Conservation (phyloP, 1,284 basidiomycete genomes). For the Golubevia pallescens region DNA sequence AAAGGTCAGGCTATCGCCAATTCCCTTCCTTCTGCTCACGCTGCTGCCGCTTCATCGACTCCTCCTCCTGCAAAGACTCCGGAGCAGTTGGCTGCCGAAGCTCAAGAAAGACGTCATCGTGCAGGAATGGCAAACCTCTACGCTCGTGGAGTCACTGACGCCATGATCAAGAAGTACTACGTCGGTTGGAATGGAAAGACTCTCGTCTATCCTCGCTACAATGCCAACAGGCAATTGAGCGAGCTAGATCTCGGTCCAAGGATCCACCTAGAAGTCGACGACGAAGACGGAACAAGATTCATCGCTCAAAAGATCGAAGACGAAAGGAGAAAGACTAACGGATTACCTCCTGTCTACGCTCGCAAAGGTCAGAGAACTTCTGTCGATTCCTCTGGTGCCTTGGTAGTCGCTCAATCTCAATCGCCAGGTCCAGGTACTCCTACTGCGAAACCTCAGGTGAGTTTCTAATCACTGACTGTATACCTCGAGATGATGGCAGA, state of each 20-base stretch:
- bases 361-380: not conserved
- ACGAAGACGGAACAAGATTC: slow-evolving; percentile 44
- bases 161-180: slow-evolving; percentile 53
- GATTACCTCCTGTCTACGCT: not conserved
- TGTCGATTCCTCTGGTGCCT: not conserved
- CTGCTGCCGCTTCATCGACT: not conserved
- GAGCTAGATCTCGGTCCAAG: slow-evolving; percentile 36
- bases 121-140: slow-evolving; percentile 53
- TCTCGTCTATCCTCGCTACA: slow-evolving; percentile 45
- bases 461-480: not conserved
- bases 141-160: slow-evolving; percentile 52
- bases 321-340: slow-evolving; percentile 1
- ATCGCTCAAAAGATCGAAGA: slow-evolving; percentile 15
- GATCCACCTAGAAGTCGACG: slow-evolving; percentile 37
- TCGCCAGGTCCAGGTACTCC: not conserved
- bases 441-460: not conserved
- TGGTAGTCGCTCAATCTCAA: not conserved
- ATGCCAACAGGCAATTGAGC: slow-evolving; percentile 18
- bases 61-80: not conserved
- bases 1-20: not conserved
- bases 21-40: not conserved
- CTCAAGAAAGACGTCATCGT: slow-evolving; percentile 27
- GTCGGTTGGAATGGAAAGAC: slow-evolving; percentile 56
- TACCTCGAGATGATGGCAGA: not conserved
- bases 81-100: slow-evolving; percentile 14